These are phyloP conservation scores for Bolboschoenus planiculmis DNA, from an alignment of 176 grass and related monocot species.

Conservation along the genomic window DNA sequence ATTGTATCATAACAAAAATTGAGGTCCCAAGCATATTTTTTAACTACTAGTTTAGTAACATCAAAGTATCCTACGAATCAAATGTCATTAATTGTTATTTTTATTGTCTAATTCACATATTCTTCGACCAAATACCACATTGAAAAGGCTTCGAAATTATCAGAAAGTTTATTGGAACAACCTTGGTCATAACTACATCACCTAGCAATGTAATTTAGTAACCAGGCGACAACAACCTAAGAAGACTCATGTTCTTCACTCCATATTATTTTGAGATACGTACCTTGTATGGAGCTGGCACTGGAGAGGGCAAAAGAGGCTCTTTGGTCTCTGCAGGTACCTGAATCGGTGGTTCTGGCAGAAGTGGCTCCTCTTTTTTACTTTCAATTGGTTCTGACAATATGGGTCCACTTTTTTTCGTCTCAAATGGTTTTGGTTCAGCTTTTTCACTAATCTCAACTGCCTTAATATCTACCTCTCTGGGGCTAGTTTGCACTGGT, in stretches of 20 bases:
- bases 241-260: background rate
- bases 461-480: conserved; percentile 26
- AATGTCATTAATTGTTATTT: background rate
- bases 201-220: background rate
- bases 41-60: background rate
- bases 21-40: background rate
- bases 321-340: conserved; percentile 38
- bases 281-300: conserved; percentile 58
- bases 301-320: conserved; percentile 68
- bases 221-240: background rate
- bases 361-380: conserved; percentile 49
- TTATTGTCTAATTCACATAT: background rate
- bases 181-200: background rate
- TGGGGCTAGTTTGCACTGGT: conserved; percentile 21
- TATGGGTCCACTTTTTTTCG: background rate
- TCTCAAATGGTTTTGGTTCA: conserved; percentile 8
- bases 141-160: background rate
- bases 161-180: background rate
- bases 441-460: conserved; percentile 7
- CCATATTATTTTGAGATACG: background rate
- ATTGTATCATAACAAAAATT: background rate
- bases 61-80: background rate
- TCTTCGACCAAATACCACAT: background rate
- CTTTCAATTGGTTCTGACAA: conserved; percentile 5
- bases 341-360: conserved; percentile 33